Evolutionary conservation across 1,139 yeast genomes (phyloP).

Genomic region (Tardiomyces depauwii): DNA sequence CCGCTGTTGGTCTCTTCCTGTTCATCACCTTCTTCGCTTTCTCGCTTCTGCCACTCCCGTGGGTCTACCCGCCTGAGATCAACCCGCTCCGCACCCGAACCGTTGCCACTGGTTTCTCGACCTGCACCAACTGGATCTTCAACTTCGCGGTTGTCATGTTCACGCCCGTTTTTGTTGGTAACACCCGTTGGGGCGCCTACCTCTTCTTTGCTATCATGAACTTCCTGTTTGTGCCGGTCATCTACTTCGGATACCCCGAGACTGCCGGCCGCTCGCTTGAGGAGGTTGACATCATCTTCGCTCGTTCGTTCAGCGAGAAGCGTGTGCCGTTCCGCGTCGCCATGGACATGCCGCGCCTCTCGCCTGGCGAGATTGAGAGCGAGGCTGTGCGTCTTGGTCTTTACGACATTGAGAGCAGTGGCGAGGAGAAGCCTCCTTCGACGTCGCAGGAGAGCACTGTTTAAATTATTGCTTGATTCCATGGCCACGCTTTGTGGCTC

Average conservation of each 20-base stretch:
- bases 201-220: slow-evolving; percentile 90
- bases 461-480: no score
- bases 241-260: slow-evolving; percentile 24
- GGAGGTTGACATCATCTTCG: slow-evolving; percentile 34
- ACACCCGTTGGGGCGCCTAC: slow-evolving; percentile 75
- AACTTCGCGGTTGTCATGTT: slow-evolving; percentile 72
- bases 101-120: slow-evolving; percentile 75
- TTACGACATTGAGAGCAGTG: slow-evolving; percentile 8
- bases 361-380: slow-evolving; percentile 16
- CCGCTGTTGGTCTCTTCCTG: slow-evolving; percentile 64
- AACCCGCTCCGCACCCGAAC: slow-evolving; percentile 80
- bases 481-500: no score
- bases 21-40: slow-evolving; percentile 68
- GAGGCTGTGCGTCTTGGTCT: slow-evolving; percentile 21
- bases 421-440: slow-evolving; percentile 1
- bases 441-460: not conserved
- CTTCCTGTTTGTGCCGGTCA: slow-evolving; percentile 29
- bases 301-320: slow-evolving; percentile 28
- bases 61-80: slow-evolving; percentile 81
- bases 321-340: slow-evolving; percentile 30
- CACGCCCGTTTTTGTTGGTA: slow-evolving; percentile 59
- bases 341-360: slow-evolving; percentile 17
- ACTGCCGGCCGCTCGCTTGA: slow-evolving; percentile 31
- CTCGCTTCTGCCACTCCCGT: slow-evolving; percentile 88
- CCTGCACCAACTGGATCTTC: slow-evolving; percentile 81